Evolutionary conservation across 805 yeast genomes (phyloP), one percentile per base, ranked within the genome.

Genomic region (Candida adriatica): DNA sequence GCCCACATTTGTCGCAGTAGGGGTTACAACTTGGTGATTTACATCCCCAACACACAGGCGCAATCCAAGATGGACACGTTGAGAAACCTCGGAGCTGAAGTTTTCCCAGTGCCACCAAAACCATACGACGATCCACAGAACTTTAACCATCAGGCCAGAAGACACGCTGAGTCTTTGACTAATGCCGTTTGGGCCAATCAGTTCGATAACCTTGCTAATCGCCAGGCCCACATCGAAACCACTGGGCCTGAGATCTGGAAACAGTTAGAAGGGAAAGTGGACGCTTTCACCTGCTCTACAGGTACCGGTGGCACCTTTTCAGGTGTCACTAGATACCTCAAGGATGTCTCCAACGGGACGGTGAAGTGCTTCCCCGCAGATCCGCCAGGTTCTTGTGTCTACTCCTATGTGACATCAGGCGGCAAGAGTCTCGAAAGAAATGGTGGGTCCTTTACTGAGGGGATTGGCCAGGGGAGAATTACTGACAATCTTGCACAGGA

Each of bases 251-350:
- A 85, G 55, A 86, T 86, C 45, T 82, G 92, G 87, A 73, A 77
- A 8, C 95, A 86, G 53, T 65, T 86, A 42, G 60, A 77, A 37
- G 94, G 92, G 9, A 62, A 75, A 45, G 75, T 86, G 18, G 84
- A 80, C 48, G 95, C 82, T 0, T 86, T 85, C 66, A 83, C 94
- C 6, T 85, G 95, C 52, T 75, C 94, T 10, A 81, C 94, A 8
- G 96, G 96, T 24, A 85, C 95, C 1, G 96, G 95, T 24, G 96
- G 96, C 18, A 83, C 95, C 3, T 75, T 83, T 57, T 85, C 95
- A 2, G 96, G 96, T 29, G 68, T 74, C 24, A 75, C 95, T 4
- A 68, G 88, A 35, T 87, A 73, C 55, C 66, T 88, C 45, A 83
- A 87, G 59, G 71, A 70, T 5, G 71, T 75, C 26, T 73, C 84